These are phyloP conservation scores for Trichosporon sp. DNA, from an alignment of 1,284 basidiomycete species.

Conservation along the genomic window DNA sequence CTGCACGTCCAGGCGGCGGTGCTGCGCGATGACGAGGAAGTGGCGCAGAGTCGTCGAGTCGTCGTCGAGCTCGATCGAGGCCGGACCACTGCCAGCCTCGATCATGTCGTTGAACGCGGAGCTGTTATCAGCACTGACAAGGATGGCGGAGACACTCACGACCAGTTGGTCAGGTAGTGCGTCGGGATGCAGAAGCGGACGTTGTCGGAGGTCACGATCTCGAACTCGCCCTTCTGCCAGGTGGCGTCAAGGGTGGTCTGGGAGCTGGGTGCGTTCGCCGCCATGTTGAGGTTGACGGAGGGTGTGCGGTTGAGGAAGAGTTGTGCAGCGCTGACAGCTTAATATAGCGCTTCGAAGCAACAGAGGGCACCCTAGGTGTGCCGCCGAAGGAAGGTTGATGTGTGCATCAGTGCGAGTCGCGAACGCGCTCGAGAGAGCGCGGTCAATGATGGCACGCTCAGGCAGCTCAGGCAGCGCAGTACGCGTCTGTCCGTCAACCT, in stretches of 20 bases:
- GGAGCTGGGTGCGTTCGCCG: neutral
- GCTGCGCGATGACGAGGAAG: neutral
- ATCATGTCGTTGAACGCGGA: neutral
- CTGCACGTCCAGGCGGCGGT: neutral
- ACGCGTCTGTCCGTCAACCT: too few relatives aligned
- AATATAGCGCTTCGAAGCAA: neutral
- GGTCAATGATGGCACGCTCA: too few relatives aligned
- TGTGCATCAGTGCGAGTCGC: neutral
- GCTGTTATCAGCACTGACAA: neutral
- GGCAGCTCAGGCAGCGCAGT: too few relatives aligned
- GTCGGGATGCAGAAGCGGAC: neutral
- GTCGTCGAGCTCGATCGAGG: neutral
- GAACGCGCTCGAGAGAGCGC: too few relatives aligned
- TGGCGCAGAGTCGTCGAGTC: neutral
- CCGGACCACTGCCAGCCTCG: neutral
- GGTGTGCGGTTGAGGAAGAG: neutral
- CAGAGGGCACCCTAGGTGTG: too few relatives aligned
- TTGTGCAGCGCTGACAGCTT: neutral
- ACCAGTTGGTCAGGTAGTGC: neutral
- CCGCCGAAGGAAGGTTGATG: neutral
- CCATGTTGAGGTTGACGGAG: neutral
- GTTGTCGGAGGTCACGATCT: conserved; percentile 1
- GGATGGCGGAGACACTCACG: neutral
- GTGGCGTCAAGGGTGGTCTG: neutral
- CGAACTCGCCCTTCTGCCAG: conserved; percentile 4